Conservation (phyloP, 139 green algal genomes). For the Edaphochlamys debaryana region DNA sequence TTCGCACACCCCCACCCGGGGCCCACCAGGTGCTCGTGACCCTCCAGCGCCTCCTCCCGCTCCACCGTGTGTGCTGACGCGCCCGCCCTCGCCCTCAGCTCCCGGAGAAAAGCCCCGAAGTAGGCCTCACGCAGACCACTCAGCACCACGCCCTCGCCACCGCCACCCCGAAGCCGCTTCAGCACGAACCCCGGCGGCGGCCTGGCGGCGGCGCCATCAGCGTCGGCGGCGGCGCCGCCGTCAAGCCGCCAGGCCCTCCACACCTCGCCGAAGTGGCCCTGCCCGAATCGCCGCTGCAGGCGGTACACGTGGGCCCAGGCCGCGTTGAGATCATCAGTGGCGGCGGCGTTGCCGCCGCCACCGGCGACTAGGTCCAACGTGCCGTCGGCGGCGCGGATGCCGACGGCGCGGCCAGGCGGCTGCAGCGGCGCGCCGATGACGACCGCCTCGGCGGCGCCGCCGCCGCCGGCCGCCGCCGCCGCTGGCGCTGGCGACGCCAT, state of each 20-base stretch:
- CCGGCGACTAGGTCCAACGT: conserved; percentile 1
- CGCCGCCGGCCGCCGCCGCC: background rate
- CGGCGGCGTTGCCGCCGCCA: background rate
- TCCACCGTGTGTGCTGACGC: background rate
- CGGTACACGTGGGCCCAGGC: conserved; percentile 37
- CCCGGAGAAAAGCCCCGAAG: conserved; percentile 73
- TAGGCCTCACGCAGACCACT: conserved; percentile 75
- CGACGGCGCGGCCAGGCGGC: background rate
- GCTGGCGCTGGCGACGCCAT: background rate
- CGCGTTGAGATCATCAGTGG: background rate
- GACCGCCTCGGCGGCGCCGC: background rate
- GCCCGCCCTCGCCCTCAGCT: background rate
- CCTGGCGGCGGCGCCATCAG: conserved; percentile 35
- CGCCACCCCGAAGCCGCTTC: conserved; percentile 65
- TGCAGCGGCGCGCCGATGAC: background rate
- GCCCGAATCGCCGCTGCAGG: conserved; percentile 54
- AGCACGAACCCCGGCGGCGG: conserved; percentile 60
- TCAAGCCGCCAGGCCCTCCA: conserved; percentile 59
- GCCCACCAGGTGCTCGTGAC: conserved; percentile 50
- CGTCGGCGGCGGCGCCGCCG: background rate
- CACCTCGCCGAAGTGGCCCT: conserved; percentile 77
- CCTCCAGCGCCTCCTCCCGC: background rate
- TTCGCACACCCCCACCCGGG: background rate
- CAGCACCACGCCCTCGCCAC: conserved; percentile 51
- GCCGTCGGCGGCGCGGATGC: conserved; percentile 1